phyloP scores from a whole-genome alignment of 805 yeast genomes.

The Cyberlindnera xylosilytica region DNA sequence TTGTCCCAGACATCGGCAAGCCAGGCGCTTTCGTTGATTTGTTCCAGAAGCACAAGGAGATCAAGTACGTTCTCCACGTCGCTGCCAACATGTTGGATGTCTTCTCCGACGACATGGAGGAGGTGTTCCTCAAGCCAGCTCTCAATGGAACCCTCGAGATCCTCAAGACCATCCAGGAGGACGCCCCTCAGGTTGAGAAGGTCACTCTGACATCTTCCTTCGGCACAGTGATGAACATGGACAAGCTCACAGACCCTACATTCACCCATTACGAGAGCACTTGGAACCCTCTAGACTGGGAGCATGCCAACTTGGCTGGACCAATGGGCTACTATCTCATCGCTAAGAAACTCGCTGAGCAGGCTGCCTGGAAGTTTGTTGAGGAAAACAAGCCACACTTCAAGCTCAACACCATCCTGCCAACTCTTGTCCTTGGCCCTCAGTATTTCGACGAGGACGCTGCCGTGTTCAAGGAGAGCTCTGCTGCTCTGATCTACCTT shows the following conservation, averaged over 20 bases:
- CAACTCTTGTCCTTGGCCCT: constrained; percentile 56
- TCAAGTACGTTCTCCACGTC: constrained; percentile 52
- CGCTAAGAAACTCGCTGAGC: constrained; percentile 59
- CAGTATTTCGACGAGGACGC: constrained; percentile 44
- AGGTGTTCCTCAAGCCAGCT: constrained; percentile 55
- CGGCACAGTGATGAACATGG: constrained; percentile 42
- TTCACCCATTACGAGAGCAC: constrained; percentile 31
- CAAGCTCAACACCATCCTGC: constrained; percentile 43
- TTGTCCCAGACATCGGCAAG: constrained; percentile 44
- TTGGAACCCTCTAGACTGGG: constrained; percentile 49
- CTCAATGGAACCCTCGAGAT: constrained; percentile 52
- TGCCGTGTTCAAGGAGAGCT: constrained; percentile 34
- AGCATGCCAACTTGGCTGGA: constrained; percentile 30
- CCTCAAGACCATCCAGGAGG: constrained; percentile 31
- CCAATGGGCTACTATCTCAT: constrained; percentile 46
- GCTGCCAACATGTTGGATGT: no score
- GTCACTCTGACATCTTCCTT: constrained; percentile 57
- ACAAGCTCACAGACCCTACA: constrained; percentile 12
- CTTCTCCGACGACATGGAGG: constrained; percentile 54
- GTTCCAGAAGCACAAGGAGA: constrained; percentile 38
- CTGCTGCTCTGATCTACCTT: constrained; percentile 36
- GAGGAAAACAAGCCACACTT: constrained; percentile 33
- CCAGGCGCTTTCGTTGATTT: constrained; percentile 42
- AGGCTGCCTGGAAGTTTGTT: constrained; percentile 53
- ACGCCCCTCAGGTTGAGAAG: constrained; percentile 37